These are phyloP conservation scores for Thermomucor indicae-seudaticae DNA, from an alignment of 371 early-diverging fungal species.

Conservation along the genomic window DNA sequence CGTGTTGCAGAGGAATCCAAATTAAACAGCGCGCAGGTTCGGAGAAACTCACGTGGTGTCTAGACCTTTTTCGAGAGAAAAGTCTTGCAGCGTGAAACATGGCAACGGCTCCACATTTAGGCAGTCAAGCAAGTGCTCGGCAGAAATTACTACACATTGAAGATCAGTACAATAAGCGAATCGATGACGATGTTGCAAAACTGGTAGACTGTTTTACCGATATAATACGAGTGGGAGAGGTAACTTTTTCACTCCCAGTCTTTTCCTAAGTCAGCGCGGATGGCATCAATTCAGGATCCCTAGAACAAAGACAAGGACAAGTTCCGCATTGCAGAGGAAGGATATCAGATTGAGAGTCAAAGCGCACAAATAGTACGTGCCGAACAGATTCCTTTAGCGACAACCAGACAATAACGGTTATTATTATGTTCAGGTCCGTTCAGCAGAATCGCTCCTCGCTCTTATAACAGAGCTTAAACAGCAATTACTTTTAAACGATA, in stretches of 20 bases:
- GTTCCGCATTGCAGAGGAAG: conserved; percentile 70
- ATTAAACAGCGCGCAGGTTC: too few species aligned
- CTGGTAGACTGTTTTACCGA: conserved; percentile 62
- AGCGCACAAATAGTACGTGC: conserved; percentile 68
- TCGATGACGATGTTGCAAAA: conserved; percentile 56
- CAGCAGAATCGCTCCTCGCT: conserved; percentile 61
- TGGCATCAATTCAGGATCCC: not conserved
- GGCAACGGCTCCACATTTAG: not conserved
- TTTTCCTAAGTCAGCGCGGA: too few species aligned
- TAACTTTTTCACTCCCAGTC: too few species aligned
- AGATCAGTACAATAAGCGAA: conserved; percentile 59
- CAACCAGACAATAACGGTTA: not conserved
- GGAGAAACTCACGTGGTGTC: too few species aligned
- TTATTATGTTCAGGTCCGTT: conserved; percentile 39
- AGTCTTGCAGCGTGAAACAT: not conserved
- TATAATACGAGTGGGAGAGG: conserved; percentile 60
- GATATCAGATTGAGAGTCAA: conserved; percentile 64
- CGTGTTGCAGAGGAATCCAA: too few species aligned
- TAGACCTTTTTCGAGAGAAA: too few species aligned
- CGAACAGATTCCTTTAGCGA: not conserved
- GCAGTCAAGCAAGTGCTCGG: conserved; percentile 2
- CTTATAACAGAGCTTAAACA: conserved; percentile 68
- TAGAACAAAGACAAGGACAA: conserved; percentile 62
- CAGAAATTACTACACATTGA: conserved; percentile 16
- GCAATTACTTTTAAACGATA: conserved; percentile 63